These are phyloP conservation scores for Rhynchosporium secalis DNA, from an alignment of 2,329 filamentous ascomycete species.

Conservation along the genomic window DNA sequence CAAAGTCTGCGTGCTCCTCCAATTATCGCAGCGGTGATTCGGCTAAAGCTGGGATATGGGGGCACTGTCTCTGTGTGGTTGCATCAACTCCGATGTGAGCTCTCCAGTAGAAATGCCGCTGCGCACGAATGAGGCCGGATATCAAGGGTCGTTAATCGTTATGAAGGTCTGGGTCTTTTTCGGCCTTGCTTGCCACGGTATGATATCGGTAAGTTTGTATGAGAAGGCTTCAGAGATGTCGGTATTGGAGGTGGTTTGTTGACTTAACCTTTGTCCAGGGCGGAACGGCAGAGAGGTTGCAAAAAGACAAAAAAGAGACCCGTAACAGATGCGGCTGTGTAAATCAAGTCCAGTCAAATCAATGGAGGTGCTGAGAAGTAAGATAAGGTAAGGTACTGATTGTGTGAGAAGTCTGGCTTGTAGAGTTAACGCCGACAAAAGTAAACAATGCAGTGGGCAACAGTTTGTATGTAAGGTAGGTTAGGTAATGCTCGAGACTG, in stretches of 20 bases:
- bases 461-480: conserved; percentile 17
- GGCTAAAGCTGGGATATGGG: conserved; percentile 24
- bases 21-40: conserved; percentile 29
- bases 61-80: conserved; percentile 30
- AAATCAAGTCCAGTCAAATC: conserved; percentile 16
- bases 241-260: conserved; percentile 1
- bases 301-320: conserved; percentile 6
- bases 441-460: conserved; percentile 8
- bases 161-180: neutral
- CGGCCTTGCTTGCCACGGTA: neutral
- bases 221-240: neutral
- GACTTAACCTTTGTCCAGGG: conserved; percentile 10
- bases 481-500: conserved; percentile 24
- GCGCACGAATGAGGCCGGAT: conserved; percentile 10
- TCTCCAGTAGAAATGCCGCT: conserved; percentile 15
- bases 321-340: conserved; percentile 16
- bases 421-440: conserved; percentile 23
- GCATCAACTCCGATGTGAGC: conserved; percentile 26
- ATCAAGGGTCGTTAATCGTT: neutral
- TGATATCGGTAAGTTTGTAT: neutral
- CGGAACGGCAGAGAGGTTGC: conserved; percentile 13
- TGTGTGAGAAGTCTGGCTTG: conserved; percentile 12
- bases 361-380: neutral
- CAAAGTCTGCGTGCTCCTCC: conserved; percentile 16
- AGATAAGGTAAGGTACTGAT: neutral